Percentiles rank a stretch among this genome's conserved stretches.
These are phyloP conservation scores for Beta macrorhiza DNA, from an alignment of 179 eudicot species.

Conservation along the genomic window DNA sequence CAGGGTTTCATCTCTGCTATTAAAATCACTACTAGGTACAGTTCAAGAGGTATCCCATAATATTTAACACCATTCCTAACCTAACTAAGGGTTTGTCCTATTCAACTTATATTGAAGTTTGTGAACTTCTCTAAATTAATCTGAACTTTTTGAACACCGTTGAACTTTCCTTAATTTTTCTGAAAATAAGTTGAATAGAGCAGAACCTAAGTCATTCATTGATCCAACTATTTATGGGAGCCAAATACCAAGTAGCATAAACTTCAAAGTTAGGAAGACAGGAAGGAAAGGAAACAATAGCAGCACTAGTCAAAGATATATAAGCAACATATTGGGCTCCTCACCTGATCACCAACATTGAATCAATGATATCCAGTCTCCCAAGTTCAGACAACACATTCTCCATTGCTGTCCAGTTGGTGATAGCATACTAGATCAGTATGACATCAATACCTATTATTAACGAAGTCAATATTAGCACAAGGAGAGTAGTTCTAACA, in stretches of 20 bases:
- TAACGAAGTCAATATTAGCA: neutral
- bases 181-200: too few species aligned
- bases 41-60: neutral
- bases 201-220: neutral
- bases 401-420: neutral
- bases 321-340: neutral
- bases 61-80: neutral
- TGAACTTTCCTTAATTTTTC: too few species aligned
- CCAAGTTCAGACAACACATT: neutral
- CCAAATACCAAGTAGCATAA: neutral
- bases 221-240: neutral
- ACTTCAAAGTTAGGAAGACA: neutral
- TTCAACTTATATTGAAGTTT: too few species aligned
- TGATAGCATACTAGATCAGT: neutral
- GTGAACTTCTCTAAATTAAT: too few species aligned
- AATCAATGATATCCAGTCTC: neutral
- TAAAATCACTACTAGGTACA: too few species aligned
- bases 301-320: neutral
- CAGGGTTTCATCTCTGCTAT: too few species aligned
- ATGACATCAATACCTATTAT: neutral
- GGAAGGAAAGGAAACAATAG: neutral
- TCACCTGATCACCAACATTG: neutral
- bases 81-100: neutral
- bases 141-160: too few species aligned
- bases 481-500: neutral